Evolutionary conservation across 108 stramenopile genomes (phyloP), one percentile per base, ranked within the genome.

Genomic region (Skeletonema menzelii): DNA sequence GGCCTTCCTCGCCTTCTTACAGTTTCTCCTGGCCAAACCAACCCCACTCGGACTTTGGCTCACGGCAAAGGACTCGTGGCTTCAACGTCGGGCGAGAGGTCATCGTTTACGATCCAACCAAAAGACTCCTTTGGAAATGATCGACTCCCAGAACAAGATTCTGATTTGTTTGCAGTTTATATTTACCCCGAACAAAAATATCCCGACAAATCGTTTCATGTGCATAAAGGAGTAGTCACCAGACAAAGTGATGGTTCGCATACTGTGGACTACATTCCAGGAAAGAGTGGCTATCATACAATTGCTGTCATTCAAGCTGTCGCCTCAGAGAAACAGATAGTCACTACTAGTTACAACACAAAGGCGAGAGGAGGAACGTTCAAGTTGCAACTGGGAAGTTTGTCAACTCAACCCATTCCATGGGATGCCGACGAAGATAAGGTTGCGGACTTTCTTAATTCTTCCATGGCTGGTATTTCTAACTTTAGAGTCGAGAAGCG

Each of bases 101-200:
- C 90, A 12, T 40, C 34, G 0, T 91, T 95, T 59, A 81, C 57
- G 10, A 80, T 95, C 34, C 90, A 88, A 63, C 61, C 87, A 17
- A 92, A 92, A 75, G 93, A 95, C 55, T 72, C 44, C 7, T 86
- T 57, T 28, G 88, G 87, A 20, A 95, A 95, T 66, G 84, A 93
- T 76, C 42, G 74, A 53, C 65, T 86, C n/a, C 56, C 70, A 47
- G 46, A 60, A 10, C 87, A 89, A 67, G 62, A 38, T 11, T 14
- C 56, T 35, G 63, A 63, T 55, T n/a, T 85, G 53, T 79, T 83
- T 62, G 38, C 30, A 1, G 89, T 88, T 15, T 37, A 67, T 17
- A 86, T 85, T 28, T 89, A 82, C 31, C 76, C 73, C 8, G 79
- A 80, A 31, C 63, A 58, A 34, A 63, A 38, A 12, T 65, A 67